Evolutionary conservation across 257 asterid genomes (phyloP), one percentile per base, ranked within the genome.

Genomic region (Gentiana dahurica): DNA sequence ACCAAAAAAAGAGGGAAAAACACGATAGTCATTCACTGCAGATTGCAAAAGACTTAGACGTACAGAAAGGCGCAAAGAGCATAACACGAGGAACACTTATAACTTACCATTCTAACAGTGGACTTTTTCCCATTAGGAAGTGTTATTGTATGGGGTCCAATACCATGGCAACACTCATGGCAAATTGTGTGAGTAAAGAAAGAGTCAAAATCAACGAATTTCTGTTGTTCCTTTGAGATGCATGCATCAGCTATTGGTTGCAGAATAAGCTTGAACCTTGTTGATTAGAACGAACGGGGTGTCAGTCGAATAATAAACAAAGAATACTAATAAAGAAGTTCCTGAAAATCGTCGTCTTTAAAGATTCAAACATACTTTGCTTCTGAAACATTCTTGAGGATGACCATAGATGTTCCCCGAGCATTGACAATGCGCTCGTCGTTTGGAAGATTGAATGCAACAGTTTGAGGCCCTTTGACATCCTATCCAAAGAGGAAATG

Each of bases 81-180:
- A 2, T 5, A 41, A 10, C 46, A 41, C 8, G 2, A 4, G 10
- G 9, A 5, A 41, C 5, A 41, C 6, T 41, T 41, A 41, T 7
- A 41, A 4, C 9, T 81, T 68, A 91, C 97, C 95, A 85, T 72
- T 83, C 97, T 79, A 63, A 91, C 98, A 34, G 98, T 91, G 36
- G 97, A 91, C 62, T 69, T 69, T 66, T 74, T 57, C 61, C 98
- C 97, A 60, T 80, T 71, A 0, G 94, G 96, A 54, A 87, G 95
- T 46, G 73, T 79, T 57, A 91, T 87, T 24, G 98, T 68, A 68
- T 91, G 98, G 65, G 98, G 98, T 48, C 98, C 98, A 67, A 91
- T 91, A 65, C 95, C 96, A 64, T 91, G 98, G 75, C 96, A 87
- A 74, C 95, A 91, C 73, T 91, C 98, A 45, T 87, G 98, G 71